Base-by-base conservation (phyloP, 148 eudicot genomes). In the Rhododendron simsii region DNA sequence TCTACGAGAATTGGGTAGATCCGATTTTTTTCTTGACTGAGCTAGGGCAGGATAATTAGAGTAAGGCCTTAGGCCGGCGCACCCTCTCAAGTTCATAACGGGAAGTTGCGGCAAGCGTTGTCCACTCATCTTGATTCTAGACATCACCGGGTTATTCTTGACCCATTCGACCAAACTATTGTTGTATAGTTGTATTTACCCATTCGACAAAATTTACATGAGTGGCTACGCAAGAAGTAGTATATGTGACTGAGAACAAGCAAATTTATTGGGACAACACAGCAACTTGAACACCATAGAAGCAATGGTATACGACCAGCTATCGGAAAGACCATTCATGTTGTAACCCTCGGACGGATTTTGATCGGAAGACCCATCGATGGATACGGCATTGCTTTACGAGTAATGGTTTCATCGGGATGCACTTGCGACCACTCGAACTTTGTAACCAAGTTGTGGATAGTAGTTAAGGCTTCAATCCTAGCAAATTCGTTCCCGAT, bases 351-450 rank as follows among this genome's bases (percentile, higher is more conserved):
- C n/a, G 73, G 81, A 0, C 5, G 57, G 73, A 84, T 80, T 47
- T 84, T 84, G 81, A 84, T 84, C 3, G 81, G 86, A 48, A 84
- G 86, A 37, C 86, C 86, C 86, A 84, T 55, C 4, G 86, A 37
- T 23, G 86, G 86, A 84, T 76, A 84, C 39, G 86, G 81, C 86
- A 76, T 76, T 1, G 81, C 73, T 76, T 39, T 80, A 35, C 81
- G 50, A 20, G 81, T 84, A 4, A 84, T 37, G 9, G 37, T 48
- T 76, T 84, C 86, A n/a, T 76, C 33, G 20, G 86, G 81, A 20
- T 84, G 11, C 44, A 84, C 16, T 2, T 10, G 86, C 35, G 81
- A 84, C 86, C 86, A 84, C 18, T 84, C 81, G 35, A 48, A 84
- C 51, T 53, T 84, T 14, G 86, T 84, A 12, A 84, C 55, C 18